Percentiles rank a stretch among this genome's conserved stretches.
These are phyloP conservation scores for Combretum micranthum DNA, from an alignment of 345 rosid genomes.

Conservation along the genomic window DNA sequence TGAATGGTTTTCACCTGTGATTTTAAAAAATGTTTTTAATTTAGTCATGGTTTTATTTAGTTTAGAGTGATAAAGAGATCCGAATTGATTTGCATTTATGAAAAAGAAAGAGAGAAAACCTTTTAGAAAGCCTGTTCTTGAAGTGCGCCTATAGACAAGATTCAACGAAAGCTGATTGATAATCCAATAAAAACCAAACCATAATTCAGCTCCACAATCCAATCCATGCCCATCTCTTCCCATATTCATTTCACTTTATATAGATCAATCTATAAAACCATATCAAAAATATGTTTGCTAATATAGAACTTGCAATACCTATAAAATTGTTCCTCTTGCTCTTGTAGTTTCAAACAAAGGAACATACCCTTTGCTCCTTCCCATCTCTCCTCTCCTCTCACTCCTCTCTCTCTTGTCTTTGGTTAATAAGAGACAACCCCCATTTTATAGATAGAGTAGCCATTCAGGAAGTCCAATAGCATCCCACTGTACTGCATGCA, in stretches of 20 bases:
- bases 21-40: too few relatives aligned
- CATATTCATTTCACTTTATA: constrained; percentile 2
- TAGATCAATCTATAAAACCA: constrained; percentile 23
- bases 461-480: too few relatives aligned
- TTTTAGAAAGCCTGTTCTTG: constrained; percentile 39
- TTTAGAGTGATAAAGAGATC: neutral
- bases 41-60: neutral
- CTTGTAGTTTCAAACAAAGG: constrained; percentile 32
- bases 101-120: constrained; percentile 16
- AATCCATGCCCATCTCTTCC: constrained; percentile 38
- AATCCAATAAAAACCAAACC: constrained; percentile 46
- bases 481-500: too few relatives aligned
- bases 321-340: constrained; percentile 15
- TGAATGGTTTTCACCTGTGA: too few relatives aligned
- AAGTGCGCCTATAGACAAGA: constrained; percentile 23
- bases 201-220: constrained; percentile 42
- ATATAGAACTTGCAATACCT: constrained; percentile 22
- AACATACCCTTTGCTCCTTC: neutral
- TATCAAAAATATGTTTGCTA: constrained; percentile 22
- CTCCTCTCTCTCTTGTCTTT: neutral
- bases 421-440: too few relatives aligned
- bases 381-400: constrained; percentile 20
- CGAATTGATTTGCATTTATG: neutral
- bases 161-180: constrained; percentile 40
- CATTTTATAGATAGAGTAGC: too few relatives aligned